A percentile compares a stretch with the other conserved stretches of the same genome.
These are phyloP conservation scores for Candida nitratophila DNA, from an alignment of 805 yeast genomes.

Conservation along the genomic window DNA sequence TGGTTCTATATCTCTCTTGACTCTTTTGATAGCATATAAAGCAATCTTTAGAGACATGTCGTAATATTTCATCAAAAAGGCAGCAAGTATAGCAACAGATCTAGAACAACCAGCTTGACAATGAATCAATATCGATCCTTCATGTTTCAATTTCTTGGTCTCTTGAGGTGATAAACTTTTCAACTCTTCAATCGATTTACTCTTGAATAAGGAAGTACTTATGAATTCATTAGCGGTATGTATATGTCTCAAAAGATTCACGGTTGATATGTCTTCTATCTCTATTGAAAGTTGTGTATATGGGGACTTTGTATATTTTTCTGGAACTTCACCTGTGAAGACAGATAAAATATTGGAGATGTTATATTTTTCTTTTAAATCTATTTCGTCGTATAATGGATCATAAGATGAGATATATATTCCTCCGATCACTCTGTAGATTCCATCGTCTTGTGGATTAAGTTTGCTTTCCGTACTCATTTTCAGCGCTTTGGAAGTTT, in stretches of 20 bases:
- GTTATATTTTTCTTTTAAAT: constrained; percentile 42
- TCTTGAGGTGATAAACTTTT: constrained; percentile 3
- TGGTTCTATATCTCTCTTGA: constrained; percentile 55
- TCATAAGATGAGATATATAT: constrained; percentile 69
- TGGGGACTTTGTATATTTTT: constrained; percentile 32
- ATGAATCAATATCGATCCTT: constrained; percentile 41
- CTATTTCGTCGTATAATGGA: constrained; percentile 49
- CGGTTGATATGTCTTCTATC: constrained; percentile 64
- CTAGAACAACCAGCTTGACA: constrained; percentile 49
- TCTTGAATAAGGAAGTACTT: background rate
- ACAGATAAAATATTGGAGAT: constrained; percentile 72
- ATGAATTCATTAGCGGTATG: constrained; percentile 61
- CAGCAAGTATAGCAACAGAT: constrained; percentile 37
- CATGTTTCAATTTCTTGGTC: constrained; percentile 27
- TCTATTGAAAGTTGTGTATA: constrained; percentile 56
- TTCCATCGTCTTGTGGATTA: constrained; percentile 3
- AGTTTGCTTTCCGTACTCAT: background rate
- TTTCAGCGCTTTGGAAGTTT: background rate
- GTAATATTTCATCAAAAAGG: constrained; percentile 46
- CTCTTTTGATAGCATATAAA: constrained; percentile 66
- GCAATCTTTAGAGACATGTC: constrained; percentile 55
- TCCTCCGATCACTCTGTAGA: constrained; percentile 68
- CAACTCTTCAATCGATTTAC: background rate
- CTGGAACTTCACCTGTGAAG: constrained; percentile 56
- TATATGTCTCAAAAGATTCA: constrained; percentile 58